These are phyloP conservation scores for Elsinoe australis DNA, from an alignment of 2,329 filamentous ascomycete species.

Conservation along the genomic window DNA sequence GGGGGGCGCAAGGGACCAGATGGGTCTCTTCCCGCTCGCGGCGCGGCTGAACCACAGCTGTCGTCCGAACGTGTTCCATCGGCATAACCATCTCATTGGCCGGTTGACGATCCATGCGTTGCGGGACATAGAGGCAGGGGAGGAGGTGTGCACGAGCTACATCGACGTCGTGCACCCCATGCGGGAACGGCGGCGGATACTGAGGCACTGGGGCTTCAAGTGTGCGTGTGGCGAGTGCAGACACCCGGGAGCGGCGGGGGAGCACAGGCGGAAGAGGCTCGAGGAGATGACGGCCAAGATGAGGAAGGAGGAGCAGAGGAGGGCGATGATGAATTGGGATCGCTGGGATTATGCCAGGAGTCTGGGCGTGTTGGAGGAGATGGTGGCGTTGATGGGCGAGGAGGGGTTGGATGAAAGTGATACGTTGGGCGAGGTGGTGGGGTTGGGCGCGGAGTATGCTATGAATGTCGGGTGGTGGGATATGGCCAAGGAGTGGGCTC, in stretches of 20 bases:
- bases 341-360: conserved; percentile 18
- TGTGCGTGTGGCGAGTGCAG: conserved; percentile 26
- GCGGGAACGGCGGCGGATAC: conserved; percentile 17
- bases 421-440: conserved; percentile 21
- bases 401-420: conserved; percentile 23
- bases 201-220: conserved; percentile 27
- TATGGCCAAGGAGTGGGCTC: conserved; percentile 22
- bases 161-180: conserved; percentile 20
- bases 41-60: conserved; percentile 20
- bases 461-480: conserved; percentile 18
- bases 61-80: conserved; percentile 20
- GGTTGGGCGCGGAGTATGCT: conserved; percentile 21
- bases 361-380: conserved; percentile 18
- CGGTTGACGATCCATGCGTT: conserved; percentile 25
- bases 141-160: conserved; percentile 26
- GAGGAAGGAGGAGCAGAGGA: conserved; percentile 13
- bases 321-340: conserved; percentile 13
- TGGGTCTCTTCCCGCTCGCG: conserved; percentile 19
- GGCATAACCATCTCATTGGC: conserved; percentile 19
- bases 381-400: conserved; percentile 21
- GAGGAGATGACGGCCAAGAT: conserved; percentile 13
- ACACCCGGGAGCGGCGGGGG: conserved; percentile 18
- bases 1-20: conserved; percentile 13
- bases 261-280: conserved; percentile 17
- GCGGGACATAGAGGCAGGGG: conserved; percentile 26